Percentiles rank a stretch among this genome's conserved stretches.
phyloP scores from a whole-genome alignment of 805 yeast genomes.

The Starmerella gropengiesseri region DNA sequence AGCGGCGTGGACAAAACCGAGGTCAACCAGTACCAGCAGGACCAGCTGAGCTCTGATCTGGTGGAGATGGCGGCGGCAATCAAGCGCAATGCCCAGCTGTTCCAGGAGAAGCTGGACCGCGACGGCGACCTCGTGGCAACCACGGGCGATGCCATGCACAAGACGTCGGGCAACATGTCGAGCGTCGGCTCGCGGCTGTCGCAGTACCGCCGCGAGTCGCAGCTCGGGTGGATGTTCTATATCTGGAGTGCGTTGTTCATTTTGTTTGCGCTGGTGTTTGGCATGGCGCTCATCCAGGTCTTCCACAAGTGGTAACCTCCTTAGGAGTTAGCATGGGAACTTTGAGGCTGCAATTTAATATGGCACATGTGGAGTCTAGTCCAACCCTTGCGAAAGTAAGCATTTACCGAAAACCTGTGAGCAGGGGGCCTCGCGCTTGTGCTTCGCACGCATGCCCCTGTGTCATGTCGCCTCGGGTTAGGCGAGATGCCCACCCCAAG shows the following conservation, averaged over 20 bases:
- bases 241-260: conserved; percentile 30
- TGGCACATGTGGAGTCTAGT: too few species aligned
- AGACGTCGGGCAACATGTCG: conserved; percentile 29
- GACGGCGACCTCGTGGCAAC: conserved; percentile 30
- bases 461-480: too few species aligned
- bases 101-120: conserved; percentile 33
- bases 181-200: conserved; percentile 29
- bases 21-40: conserved; percentile 32
- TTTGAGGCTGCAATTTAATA: too few species aligned
- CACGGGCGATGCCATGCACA: conserved; percentile 30
- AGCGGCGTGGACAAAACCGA: conserved; percentile 20
- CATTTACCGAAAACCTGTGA: too few species aligned
- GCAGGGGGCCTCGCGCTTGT: too few species aligned
- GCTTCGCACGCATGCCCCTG: too few species aligned
- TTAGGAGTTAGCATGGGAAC: too few species aligned
- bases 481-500: too few species aligned
- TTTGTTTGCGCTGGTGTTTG: conserved; percentile 27
- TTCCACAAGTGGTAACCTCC: conserved; percentile 31
- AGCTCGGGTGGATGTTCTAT: conserved; percentile 35
- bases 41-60: conserved; percentile 40
- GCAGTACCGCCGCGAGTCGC: conserved; percentile 29
- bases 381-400: too few species aligned
- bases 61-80: conserved; percentile 39
- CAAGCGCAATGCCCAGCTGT: conserved; percentile 38
- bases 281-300: conserved; percentile 30